Conservation (phyloP, 305 asterid species). For the Solanum hybrid region DNA sequence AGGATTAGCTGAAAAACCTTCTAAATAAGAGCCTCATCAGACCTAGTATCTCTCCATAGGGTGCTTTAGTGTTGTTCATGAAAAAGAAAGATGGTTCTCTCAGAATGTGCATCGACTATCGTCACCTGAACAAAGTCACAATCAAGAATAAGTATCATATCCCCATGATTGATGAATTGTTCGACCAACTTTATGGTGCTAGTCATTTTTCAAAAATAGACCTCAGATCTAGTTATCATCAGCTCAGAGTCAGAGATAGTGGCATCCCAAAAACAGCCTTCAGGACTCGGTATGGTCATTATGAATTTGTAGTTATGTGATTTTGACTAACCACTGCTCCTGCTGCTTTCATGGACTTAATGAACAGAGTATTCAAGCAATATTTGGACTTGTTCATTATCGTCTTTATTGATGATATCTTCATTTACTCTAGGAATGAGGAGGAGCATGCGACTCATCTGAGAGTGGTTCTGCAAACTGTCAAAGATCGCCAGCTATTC, state of each 20-base stretch:
- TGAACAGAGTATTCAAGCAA: not conserved
- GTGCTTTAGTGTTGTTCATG: not conserved
- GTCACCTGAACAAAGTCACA: not conserved
- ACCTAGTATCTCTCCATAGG: not conserved
- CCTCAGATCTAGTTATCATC: not conserved
- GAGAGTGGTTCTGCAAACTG: no score
- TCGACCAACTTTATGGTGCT: not conserved
- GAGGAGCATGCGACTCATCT: no score
- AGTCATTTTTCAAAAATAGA: not conserved
- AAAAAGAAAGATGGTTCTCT: not conserved
- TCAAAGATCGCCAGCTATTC: no score
- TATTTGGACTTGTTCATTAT: not conserved
- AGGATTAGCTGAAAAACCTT: not conserved
- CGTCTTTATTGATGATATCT: no score
- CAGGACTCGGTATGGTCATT: not conserved
- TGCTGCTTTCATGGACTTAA: not conserved
- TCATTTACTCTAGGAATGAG: no score
- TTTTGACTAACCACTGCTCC: not conserved
- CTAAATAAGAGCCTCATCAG: not conserved
- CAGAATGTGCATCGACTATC: not conserved
- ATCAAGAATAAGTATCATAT: not conserved
- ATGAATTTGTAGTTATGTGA: not conserved
- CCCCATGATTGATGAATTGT: not conserved
- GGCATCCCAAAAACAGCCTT: fast-evolving
- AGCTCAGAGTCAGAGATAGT: not conserved